Base-by-base conservation (phyloP, 495 filamentous ascomycete species). In the Lasiosphaeris hirsuta region DNA sequence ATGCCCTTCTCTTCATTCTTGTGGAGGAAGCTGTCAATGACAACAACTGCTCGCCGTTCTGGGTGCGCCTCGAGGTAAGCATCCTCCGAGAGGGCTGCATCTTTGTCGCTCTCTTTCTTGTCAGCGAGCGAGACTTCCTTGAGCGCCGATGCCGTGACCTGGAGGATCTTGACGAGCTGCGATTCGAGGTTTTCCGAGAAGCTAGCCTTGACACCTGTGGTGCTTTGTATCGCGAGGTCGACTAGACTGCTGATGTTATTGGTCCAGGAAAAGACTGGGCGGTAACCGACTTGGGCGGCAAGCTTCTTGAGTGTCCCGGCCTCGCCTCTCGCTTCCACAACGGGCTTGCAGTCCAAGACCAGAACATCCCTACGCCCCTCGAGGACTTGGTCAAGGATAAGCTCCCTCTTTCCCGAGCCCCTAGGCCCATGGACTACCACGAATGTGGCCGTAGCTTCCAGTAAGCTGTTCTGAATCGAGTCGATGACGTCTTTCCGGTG, bases 1-100 rank as follows among this genome's bases (percentile, higher is more conserved):
- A 96, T 73, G 42, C 79, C 78, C 58, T 81, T 80, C 18, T 90
- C 87, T 30, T 88, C 76, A 62, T 80, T 83, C 67, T 88, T 90
- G 72, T 93, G 89, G 14, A 96, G 69, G 72, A 96, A 98, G 64
- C 96, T 97, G 68, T 98, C 92, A 54, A 98, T 88, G 8, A 98
- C 87, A 5, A 98, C 85, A 1, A 97, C 87, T 0, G 94, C 86
- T 10, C 92, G 73, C 39, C 74, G 79, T 67, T 97, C 92, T 0
- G 94, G 91, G 65, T 98, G 92, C 0, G 89, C 86, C 66, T 96
- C 91, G 0, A 98, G 82, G 59, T 92, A 98, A 40, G 96, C 90
- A 54, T 96, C 93, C 13, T 92, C 89, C 10, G 81, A 79, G 7
- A 96, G 71, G 41, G 80, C 72, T n/a, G 76, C 74, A 63, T 96